These are phyloP conservation scores for Zygotorulaspora chibaensis DNA, from an alignment of 805 yeast genomes.

Conservation along the genomic window DNA sequence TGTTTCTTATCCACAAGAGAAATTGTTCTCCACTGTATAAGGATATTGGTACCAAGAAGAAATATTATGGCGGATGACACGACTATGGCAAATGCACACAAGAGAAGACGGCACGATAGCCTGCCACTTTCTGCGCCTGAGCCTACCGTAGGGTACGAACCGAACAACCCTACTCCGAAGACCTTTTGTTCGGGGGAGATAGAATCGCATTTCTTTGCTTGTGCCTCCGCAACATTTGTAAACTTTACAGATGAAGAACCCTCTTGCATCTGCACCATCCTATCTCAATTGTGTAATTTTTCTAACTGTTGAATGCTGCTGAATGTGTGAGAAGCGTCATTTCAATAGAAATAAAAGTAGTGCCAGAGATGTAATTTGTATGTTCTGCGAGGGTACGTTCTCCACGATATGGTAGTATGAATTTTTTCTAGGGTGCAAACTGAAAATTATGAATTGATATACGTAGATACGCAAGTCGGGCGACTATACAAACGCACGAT, in stretches of 20 bases:
- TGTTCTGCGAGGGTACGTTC: too few relatives aligned
- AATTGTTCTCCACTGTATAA: conserved; percentile 36
- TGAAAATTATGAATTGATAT: too few relatives aligned
- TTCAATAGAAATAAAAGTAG: too few relatives aligned
- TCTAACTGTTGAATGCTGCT: too few relatives aligned
- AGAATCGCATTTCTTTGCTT: not conserved
- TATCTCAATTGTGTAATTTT: too few relatives aligned
- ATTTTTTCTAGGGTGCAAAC: too few relatives aligned
- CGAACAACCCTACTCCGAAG: conserved; percentile 19
- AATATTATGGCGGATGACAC: conserved; percentile 30
- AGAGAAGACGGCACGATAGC: conserved; percentile 21
- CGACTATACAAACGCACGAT: not conserved
- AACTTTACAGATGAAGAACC: too few relatives aligned
- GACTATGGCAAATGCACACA: conserved; percentile 27
- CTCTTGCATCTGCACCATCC: too few relatives aligned
- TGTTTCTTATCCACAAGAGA: conserved; percentile 17
- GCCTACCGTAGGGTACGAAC: conserved; percentile 20
- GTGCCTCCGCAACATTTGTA: too few relatives aligned
- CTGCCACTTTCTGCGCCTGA: conserved; percentile 16
- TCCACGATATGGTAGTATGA: too few relatives aligned
- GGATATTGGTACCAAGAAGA: conserved; percentile 35
- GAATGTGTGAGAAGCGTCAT: too few relatives aligned
- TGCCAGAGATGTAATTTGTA: too few relatives aligned
- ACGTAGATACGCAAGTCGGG: not conserved
- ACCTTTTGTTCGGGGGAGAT: conserved; percentile 13